These are phyloP conservation scores for Mycothermus thermophilus DNA, from an alignment of 495 filamentous ascomycete species.

Conservation along the genomic window DNA sequence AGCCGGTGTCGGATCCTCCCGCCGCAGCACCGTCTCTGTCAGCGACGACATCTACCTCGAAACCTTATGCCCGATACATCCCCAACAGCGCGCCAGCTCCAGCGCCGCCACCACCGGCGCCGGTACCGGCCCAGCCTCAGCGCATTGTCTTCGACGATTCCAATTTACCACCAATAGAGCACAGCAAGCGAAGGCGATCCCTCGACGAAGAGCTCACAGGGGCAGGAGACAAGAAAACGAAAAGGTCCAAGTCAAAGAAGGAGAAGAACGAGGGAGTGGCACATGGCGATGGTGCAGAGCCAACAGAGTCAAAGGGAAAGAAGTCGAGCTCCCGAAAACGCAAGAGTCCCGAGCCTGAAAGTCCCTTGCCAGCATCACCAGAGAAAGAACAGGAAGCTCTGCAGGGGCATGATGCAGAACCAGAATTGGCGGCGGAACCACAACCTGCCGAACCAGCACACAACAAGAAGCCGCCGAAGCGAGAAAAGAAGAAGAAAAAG, in stretches of 20 bases:
- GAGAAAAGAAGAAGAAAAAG: conserved; percentile 27
- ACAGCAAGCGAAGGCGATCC: conserved; percentile 4
- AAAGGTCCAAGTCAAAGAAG: conserved; percentile 16
- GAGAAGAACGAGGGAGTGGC: conserved; percentile 8
- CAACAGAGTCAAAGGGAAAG: conserved; percentile 1
- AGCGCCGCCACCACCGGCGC: background rate
- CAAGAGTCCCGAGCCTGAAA: background rate
- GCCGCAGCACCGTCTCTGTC: conserved; percentile 1
- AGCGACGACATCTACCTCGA: background rate
- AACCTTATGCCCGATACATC: conserved; percentile 28
- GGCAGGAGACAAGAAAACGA: conserved; percentile 4
- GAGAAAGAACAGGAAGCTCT: background rate
- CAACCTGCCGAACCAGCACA: background rate
- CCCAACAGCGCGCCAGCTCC: conserved; percentile 14
- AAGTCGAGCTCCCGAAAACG: conserved; percentile 5
- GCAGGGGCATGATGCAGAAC: conserved; percentile 1
- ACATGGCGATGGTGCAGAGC: background rate
- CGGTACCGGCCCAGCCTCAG: conserved; percentile 9
- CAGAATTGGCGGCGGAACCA: background rate
- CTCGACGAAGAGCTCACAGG: conserved; percentile 6
- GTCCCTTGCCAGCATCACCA: too few species aligned
- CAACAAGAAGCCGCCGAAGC: conserved; percentile 6
- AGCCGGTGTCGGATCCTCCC: background rate
- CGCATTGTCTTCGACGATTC: conserved; percentile 18
- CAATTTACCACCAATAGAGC: conserved; percentile 10